Conservation (phyloP, 75 land plant species). For the Pinus tabuliformis region DNA sequence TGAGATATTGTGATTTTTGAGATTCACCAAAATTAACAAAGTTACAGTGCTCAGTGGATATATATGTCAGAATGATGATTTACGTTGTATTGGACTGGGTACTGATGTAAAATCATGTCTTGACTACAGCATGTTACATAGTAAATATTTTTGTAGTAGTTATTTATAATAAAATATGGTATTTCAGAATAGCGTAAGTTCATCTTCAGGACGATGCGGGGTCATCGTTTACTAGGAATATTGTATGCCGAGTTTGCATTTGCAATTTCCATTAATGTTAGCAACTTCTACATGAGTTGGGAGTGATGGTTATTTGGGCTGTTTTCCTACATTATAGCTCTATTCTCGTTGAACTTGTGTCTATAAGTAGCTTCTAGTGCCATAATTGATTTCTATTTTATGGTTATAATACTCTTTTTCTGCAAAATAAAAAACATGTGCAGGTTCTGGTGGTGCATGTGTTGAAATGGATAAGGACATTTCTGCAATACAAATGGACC, state of each 20-base stretch:
- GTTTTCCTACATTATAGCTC: not conserved
- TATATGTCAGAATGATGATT: not conserved
- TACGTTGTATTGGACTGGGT: not conserved
- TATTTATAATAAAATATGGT: not conserved
- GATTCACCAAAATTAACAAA: not conserved
- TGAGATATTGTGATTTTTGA: not conserved
- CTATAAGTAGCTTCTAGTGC: not conserved
- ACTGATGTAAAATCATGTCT: not conserved
- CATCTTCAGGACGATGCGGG: not conserved
- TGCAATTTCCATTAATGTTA: not conserved
- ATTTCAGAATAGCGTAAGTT: not conserved
- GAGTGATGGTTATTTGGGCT: not conserved
- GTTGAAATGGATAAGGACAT: constrained; percentile 4
- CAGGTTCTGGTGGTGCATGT: not conserved
- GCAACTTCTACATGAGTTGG: not conserved
- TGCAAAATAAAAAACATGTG: not conserved
- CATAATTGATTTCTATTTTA: not conserved
- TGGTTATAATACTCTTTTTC: not conserved
- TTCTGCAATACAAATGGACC: constrained; percentile 1
- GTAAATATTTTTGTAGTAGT: not conserved
- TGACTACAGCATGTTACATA: not conserved
- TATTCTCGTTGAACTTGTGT: not conserved
- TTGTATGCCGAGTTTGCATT: not conserved
- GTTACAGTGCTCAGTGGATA: no score
- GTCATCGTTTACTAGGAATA: not conserved